Percentiles rank a stretch among this genome's conserved stretches.
Conservation (phyloP, 495 filamentous ascomycete species). For the Tetracladium setigerum region DNA sequence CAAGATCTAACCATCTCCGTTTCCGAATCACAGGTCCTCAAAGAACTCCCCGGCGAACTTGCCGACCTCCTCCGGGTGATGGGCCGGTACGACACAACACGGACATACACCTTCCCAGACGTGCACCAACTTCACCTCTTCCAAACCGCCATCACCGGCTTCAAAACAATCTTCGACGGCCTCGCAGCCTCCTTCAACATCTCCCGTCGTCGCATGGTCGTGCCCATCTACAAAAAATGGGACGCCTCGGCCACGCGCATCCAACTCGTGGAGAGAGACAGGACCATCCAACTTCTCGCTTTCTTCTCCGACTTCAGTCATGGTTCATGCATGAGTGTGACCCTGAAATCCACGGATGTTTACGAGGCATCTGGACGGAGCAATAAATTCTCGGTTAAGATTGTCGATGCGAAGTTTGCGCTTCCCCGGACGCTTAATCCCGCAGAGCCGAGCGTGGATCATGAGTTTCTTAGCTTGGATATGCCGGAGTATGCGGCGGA, state of each 20-base stretch:
- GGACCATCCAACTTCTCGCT: conserved; percentile 63
- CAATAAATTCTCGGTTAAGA: conserved; percentile 59
- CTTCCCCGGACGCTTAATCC: conserved; percentile 43
- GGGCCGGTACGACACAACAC: conserved; percentile 28
- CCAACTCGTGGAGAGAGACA: conserved; percentile 69
- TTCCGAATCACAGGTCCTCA: conserved; percentile 51
- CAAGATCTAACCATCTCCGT: conserved; percentile 61
- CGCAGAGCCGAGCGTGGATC: conserved; percentile 31
- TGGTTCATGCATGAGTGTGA: conserved; percentile 80
- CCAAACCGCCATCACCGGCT: conserved; percentile 70
- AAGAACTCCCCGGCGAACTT: conserved; percentile 48
- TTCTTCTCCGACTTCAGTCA: conserved; percentile 81
- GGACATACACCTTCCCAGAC: conserved; percentile 46
- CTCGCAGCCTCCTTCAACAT: conserved; percentile 69
- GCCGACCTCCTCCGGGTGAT: conserved; percentile 41
- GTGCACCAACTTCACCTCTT: conserved; percentile 64
- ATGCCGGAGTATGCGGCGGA: conserved; percentile 81
- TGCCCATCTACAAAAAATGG: conserved; percentile 90
- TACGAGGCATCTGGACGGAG: conserved; percentile 64
- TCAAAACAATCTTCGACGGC: conserved; percentile 65
- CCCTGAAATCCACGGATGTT: conserved; percentile 69
- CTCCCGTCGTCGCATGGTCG: conserved; percentile 75
- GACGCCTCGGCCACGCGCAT: conserved; percentile 66
- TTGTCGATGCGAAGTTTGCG: conserved; percentile 87
- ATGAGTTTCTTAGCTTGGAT: conserved; percentile 73